Evolutionary conservation across 1,284 basidiomycete species (phyloP), one percentile per base, ranked within the genome.

Genomic region (Peniophora sp.): DNA sequence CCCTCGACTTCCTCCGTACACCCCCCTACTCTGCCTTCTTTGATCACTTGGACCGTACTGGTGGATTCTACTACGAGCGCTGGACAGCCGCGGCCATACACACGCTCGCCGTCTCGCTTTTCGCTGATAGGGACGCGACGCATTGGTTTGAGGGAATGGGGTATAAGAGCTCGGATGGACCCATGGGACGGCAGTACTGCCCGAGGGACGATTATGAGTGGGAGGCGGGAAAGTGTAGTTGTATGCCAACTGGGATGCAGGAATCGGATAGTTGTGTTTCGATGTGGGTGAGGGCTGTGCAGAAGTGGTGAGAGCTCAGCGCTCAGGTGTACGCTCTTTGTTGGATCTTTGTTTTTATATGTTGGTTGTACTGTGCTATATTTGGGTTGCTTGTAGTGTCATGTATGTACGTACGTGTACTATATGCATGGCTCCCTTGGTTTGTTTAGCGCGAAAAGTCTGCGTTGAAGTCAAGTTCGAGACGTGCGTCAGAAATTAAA

Each of bases 11-110:
- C 59, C 93, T 89, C 87, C 77, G 94, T 57, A 70, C 77, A 17
- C 81, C 92, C 56, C 81, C 86, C 0, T 97, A 97, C 69, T 73
- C 70, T 54, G 85, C 88, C 59, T 97, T 85, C 75, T 97, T 97
- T 59, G 81, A 92, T 44, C 78, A 80, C 65, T 75, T 97, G 17
- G 94, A 97, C 62, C 64, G 78, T 43, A 75, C 80, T 32, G 94
- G 94, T 54, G 94, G 94, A 16, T 94, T 94, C 68, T 92, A 92
- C 67, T 94, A 95, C 59, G 92, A 95, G 69, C 72, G 80, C 20
- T 83, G 81, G 82, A 85, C 85, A 41, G 85, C 89, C 59, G 87
- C 86, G 3, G 85, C 84, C 0, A 81, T 88, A 2, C 85, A 88
- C 61, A 81, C 78, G 43, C 83, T 88, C 52, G 84, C 77, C n/a